Evolutionary conservation across 768 basidiomycete species (phyloP), one percentile per base, ranked within the genome.

Genomic region (Hygrophorus russula): DNA sequence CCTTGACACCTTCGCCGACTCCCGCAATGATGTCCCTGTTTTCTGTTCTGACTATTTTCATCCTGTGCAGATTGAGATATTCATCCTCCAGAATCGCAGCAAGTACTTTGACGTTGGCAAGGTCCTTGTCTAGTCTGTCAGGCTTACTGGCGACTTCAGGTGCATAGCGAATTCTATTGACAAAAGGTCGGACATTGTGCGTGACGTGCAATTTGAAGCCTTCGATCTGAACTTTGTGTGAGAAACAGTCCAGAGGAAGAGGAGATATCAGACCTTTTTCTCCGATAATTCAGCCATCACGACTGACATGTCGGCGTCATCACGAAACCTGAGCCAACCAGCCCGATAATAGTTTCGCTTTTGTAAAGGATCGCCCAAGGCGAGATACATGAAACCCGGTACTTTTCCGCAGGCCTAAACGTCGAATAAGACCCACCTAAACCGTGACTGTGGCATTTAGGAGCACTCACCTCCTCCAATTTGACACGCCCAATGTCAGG

Each of bases 341-440:
- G 91, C 88, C 27, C 94, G 86, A 57, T 94, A 91, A 59, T 86
- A 97, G 53, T 86, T 87, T 46, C 90, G 80, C 63, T 93, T 93
- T 60, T 90, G 87, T 33, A 89, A 63, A 8, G 94, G 93, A 51
- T 97, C 93, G 19, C 89, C 90, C 0, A 97, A 65, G 7, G 91
- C 91, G 12, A 98, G 74, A 60, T 94, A 85, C 37, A 87, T 68
- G 58, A 81, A 97, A 2, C 92, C 93, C 4, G 82, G 73, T 43
- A 89, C 68, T 52, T 76, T 78, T 46, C 70, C 65, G 54, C 85
- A 86, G 30, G 82, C 76, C 93, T 96, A 49, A 1, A 27, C 8
- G 35, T 19, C n/a, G 31, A 14, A n/a, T 14, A 41, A 39, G 30
- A 46, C 14, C 43, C 19, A 24, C 29, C 10, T 13, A 45, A 40